phyloP scores from a whole-genome alignment of 805 yeast genomes.

The Brettanomyces bruxellensis region DNA sequence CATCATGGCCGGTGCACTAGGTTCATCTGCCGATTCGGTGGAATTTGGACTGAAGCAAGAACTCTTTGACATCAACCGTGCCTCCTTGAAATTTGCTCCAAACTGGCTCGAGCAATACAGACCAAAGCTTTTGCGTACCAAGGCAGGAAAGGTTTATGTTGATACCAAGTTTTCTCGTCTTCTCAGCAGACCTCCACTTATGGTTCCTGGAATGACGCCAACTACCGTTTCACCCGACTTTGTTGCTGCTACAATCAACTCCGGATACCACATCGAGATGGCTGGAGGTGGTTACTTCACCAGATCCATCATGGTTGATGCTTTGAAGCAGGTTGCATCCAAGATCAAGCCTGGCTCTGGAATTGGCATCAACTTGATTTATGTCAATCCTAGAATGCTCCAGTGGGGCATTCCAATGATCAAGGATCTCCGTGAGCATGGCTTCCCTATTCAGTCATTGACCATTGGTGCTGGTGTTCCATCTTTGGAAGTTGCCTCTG shows the following conservation, averaged over 20 bases:
- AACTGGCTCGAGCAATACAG: conserved; percentile 87
- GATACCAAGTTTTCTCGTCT: conserved; percentile 91
- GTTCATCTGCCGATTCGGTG: conserved; percentile 53
- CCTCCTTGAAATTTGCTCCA: conserved; percentile 68
- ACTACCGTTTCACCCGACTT: conserved; percentile 92
- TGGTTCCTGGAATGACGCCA: conserved; percentile 99
- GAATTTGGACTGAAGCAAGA: conserved; percentile 97
- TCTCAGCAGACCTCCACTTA: conserved; percentile 88
- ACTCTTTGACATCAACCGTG: conserved; percentile 61
- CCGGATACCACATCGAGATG: conserved; percentile 95
- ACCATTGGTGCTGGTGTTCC: conserved; percentile 99
- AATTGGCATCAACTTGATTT: conserved; percentile 84
- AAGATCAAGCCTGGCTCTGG: conserved; percentile 79
- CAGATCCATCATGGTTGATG: conserved; percentile 60
- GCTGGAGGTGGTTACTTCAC: conserved; percentile 98
- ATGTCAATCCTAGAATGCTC: conserved; percentile 94
- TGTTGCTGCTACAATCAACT: conserved; percentile 86
- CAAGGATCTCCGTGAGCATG: conserved; percentile 77
- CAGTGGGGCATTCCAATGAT: conserved; percentile 99
- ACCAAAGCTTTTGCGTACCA: conserved; percentile 76
- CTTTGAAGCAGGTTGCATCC: conserved; percentile 64
- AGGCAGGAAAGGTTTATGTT: conserved; percentile 66
- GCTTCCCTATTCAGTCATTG: conserved; percentile 92
- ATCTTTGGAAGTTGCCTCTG: conserved; percentile 92
- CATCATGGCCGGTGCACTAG: conserved; percentile 88